Conservation (phyloP, 2,329 filamentous ascomycete genomes). For the Nothophoma quercina region DNA sequence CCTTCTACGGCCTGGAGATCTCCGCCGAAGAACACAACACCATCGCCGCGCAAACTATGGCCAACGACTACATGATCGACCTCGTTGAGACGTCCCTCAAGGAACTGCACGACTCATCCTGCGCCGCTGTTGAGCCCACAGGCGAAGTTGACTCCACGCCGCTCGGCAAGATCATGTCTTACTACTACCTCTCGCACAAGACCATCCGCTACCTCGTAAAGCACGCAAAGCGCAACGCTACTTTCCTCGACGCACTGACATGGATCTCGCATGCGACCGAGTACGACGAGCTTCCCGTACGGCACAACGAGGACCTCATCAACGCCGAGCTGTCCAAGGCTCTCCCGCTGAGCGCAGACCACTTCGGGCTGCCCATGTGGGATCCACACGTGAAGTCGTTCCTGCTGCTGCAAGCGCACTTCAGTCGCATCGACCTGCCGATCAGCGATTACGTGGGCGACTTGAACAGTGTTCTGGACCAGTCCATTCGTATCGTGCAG, state of each 20-base stretch:
- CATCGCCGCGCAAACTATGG: conserved; percentile 81
- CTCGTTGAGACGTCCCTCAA: conserved; percentile 87
- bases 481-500: conserved; percentile 95
- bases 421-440: conserved; percentile 89
- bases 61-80: conserved; percentile 93
- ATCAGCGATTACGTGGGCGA: conserved; percentile 98
- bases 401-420: conserved; percentile 90
- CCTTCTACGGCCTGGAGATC: conserved; percentile 95
- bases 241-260: conserved; percentile 81
- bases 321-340: conserved; percentile 88
- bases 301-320: conserved; percentile 97
- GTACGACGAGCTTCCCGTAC: conserved; percentile 96
- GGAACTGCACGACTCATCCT: conserved; percentile 84
- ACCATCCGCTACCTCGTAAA: conserved; percentile 86
- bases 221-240: conserved; percentile 76
- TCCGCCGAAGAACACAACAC: conserved; percentile 91
- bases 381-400: conserved; percentile 98
- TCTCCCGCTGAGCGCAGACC: conserved; percentile 72
- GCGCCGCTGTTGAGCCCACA: conserved; percentile 81
- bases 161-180: conserved; percentile 98
- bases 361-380: conserved; percentile 86
- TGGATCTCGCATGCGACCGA: conserved; percentile 96
- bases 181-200: conserved; percentile 95
- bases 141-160: conserved; percentile 90
- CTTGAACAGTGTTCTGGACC: conserved; percentile 85